These are phyloP conservation scores for Nannochloropsis oceanica DNA, from an alignment of 108 stramenopile genomes.

Conservation along the genomic window DNA sequence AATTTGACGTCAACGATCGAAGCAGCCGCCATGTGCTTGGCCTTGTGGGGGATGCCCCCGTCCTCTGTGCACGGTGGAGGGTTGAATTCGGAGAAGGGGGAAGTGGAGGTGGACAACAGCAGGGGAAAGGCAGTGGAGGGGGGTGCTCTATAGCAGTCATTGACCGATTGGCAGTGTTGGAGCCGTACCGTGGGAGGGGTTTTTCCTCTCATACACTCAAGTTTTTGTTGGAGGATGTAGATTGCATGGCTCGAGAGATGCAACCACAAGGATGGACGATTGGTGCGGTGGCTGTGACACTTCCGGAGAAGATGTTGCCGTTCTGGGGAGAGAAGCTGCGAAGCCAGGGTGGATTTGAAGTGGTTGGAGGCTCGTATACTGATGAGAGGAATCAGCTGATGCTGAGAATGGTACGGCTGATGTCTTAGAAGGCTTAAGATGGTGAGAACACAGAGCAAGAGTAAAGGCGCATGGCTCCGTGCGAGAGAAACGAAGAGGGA, in stretches of 20 bases:
- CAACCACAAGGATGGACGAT: too few relatives aligned
- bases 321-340: background rate
- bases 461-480: too few relatives aligned
- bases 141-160: background rate
- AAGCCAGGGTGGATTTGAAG: background rate
- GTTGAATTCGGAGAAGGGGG: background rate
- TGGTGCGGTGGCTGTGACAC: background rate
- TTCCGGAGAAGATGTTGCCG: background rate
- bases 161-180: background rate
- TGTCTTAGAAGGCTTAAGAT: too few relatives aligned
- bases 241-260: background rate
- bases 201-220: background rate
- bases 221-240: background rate
- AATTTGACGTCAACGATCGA: background rate
- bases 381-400: background rate
- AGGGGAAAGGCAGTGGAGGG: background rate
- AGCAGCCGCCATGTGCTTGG: background rate
- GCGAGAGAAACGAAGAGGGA: too few relatives aligned
- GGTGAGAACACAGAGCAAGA: too few relatives aligned
- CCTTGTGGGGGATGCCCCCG: background rate
- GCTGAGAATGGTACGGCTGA: background rate
- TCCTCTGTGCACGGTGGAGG: background rate
- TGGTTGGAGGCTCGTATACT: background rate
- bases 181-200: background rate
- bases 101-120: background rate